These are phyloP conservation scores for Fusarium irregulare DNA, from an alignment of 2,329 filamentous ascomycete species.

Conservation along the genomic window DNA sequence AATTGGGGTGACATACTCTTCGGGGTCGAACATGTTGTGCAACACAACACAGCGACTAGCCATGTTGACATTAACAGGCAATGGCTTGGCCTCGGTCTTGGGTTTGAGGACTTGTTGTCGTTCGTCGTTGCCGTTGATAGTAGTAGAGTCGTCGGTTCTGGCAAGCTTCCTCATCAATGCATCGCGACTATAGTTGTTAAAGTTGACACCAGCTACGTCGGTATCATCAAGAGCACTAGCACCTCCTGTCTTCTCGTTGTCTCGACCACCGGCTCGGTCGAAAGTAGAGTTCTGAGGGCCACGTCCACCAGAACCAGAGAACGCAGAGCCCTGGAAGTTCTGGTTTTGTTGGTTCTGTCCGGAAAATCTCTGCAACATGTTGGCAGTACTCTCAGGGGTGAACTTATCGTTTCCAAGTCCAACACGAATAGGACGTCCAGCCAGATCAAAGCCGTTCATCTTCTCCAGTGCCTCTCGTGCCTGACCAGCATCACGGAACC, in stretches of 20 bases:
- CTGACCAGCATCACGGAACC: conserved; percentile 89
- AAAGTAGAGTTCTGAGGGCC: conserved; percentile 88
- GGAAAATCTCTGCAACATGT: conserved; percentile 91
- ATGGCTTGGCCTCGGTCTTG: conserved; percentile 80
- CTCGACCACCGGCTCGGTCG: conserved; percentile 88
- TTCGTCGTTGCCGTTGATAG: conserved; percentile 72
- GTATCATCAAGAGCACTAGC: conserved; percentile 97
- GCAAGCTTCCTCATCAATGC: conserved; percentile 98
- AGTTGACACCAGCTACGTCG: conserved; percentile 97
- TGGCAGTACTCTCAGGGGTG: conserved; percentile 94
- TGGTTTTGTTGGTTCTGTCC: conserved; percentile 70
- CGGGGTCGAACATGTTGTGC: conserved; percentile 93
- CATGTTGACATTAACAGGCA: conserved; percentile 89
- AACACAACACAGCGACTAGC: conserved; percentile 93
- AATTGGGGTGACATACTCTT: conserved; percentile 75
- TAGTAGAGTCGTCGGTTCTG: conserved; percentile 83
- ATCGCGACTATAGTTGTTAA: conserved; percentile 99
- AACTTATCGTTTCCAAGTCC: conserved; percentile 99
- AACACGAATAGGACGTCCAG: conserved; percentile 96
- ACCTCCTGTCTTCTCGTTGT: conserved; percentile 89
- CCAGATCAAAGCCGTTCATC: conserved; percentile 99
- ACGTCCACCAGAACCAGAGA: conserved; percentile 89
- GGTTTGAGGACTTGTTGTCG: conserved; percentile 80
- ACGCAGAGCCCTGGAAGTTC: conserved; percentile 88
- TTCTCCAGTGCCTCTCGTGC: conserved; percentile 96